These are phyloP conservation scores for Iodosphaeria phyllophila DNA, from an alignment of 2,329 filamentous ascomycete genomes.

Conservation along the genomic window DNA sequence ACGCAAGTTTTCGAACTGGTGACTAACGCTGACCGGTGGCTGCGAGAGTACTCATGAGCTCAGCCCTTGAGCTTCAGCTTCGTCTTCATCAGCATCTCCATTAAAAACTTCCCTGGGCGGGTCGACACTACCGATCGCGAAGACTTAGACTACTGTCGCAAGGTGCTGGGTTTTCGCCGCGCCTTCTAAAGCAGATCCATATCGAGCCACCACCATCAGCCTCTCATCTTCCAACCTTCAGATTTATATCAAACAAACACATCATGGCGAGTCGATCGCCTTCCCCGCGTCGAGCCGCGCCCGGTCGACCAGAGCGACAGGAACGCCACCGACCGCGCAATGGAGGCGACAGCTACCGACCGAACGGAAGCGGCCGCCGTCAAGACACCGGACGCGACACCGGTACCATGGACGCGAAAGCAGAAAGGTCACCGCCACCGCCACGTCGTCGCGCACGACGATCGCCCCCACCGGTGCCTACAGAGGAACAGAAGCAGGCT, in stretches of 20 bases:
- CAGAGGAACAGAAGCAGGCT: constrained; percentile 72
- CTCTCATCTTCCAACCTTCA: background rate
- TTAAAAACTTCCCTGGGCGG: too few relatives aligned
- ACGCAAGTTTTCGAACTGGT: too few relatives aligned
- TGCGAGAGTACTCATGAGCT: too few relatives aligned
- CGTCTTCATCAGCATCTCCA: too few relatives aligned
- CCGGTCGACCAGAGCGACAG: too few relatives aligned
- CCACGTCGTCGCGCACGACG: constrained; percentile 4
- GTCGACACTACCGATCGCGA: too few relatives aligned
- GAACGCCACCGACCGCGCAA: constrained; percentile 17
- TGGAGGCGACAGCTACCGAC: constrained; percentile 31
- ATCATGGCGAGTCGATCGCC: constrained; percentile 5
- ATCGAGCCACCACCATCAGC: too few relatives aligned
- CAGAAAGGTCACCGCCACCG: background rate
- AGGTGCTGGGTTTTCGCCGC: too few relatives aligned
- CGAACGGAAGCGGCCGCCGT: constrained; percentile 27
- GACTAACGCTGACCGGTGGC: too few relatives aligned
- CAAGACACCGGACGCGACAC: constrained; percentile 18
- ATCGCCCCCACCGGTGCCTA: constrained; percentile 19
- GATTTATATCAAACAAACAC: background rate
- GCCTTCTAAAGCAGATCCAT: too few relatives aligned
- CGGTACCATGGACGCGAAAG: constrained; percentile 3
- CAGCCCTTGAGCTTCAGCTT: too few relatives aligned
- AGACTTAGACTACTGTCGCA: too few relatives aligned
- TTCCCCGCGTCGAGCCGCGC: constrained; percentile 14